These are phyloP conservation scores for Pyrenula massariospora DNA, from an alignment of 495 filamentous ascomycete species.

Conservation along the genomic window DNA sequence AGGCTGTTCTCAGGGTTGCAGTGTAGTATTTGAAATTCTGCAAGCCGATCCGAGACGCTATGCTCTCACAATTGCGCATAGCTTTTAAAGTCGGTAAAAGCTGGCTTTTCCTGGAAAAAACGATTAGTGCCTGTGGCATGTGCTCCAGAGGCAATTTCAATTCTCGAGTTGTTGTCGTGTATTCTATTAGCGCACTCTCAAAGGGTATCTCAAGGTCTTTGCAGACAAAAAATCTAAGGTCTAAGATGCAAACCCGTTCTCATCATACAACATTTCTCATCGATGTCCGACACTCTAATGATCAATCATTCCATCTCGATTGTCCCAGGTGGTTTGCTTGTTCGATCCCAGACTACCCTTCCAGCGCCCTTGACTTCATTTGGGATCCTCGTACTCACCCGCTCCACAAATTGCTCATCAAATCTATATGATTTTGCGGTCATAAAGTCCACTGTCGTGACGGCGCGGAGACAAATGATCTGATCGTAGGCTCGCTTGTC, in stretches of 20 bases:
- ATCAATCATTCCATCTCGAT: slow-evolving; percentile 57
- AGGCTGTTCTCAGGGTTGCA: too few relatives aligned
- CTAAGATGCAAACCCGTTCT: neutral
- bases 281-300: neutral
- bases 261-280: neutral
- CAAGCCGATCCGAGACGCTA: too few relatives aligned
- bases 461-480: slow-evolving; percentile 56
- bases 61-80: too few relatives aligned
- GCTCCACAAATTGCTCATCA: slow-evolving; percentile 53
- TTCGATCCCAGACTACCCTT: slow-evolving; percentile 54
- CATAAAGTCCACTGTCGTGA: slow-evolving; percentile 75
- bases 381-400: slow-evolving; percentile 59
- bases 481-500: slow-evolving; percentile 54
- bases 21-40: too few relatives aligned
- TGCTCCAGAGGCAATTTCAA: too few relatives aligned
- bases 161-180: neutral
- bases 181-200: neutral
- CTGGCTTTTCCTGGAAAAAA: too few relatives aligned
- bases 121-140: too few relatives aligned
- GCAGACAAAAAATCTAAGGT: neutral
- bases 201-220: neutral
- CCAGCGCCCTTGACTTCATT: slow-evolving; percentile 76
- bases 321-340: slow-evolving; percentile 72
- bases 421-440: slow-evolving; percentile 63
- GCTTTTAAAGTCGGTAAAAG: too few relatives aligned